Conservation (phyloP, 306 rosid species). For the Fragaria ananassa region DNA sequence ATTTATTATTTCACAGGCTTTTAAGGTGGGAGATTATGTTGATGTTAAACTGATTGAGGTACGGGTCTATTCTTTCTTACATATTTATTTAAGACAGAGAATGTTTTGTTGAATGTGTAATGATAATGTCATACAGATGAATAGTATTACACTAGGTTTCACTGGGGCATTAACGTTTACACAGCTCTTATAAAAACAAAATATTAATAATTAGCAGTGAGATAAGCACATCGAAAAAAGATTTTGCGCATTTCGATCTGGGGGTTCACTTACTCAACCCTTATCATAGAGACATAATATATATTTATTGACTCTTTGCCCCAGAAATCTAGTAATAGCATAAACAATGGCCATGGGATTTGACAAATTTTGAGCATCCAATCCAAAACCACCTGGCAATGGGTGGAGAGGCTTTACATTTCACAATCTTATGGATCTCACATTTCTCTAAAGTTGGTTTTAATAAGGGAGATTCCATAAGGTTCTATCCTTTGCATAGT, state of each 20-base stretch:
- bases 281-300: background rate
- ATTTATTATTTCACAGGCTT: slow-evolving; percentile 52
- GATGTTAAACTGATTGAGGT: slow-evolving; percentile 99
- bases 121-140: background rate
- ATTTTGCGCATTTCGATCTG: background rate
- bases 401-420: background rate
- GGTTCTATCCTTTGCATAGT: background rate
- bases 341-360: background rate
- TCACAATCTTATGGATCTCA: background rate
- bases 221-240: background rate
- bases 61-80: slow-evolving; percentile 14
- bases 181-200: background rate
- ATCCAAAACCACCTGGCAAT: background rate
- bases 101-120: background rate
- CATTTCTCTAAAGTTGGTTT: background rate
- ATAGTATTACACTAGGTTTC: background rate
- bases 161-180: background rate
- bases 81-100: background rate
- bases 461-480: background rate
- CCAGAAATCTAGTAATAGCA: background rate
- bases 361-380: background rate
- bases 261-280: background rate
- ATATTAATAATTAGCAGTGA: background rate
- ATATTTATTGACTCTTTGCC: background rate
- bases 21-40: slow-evolving; percentile 77